Percentiles rank a stretch among this genome's conserved stretches.
Conservation (phyloP, 1,139 yeast genomes). For the Yamadazyma sp. region DNA sequence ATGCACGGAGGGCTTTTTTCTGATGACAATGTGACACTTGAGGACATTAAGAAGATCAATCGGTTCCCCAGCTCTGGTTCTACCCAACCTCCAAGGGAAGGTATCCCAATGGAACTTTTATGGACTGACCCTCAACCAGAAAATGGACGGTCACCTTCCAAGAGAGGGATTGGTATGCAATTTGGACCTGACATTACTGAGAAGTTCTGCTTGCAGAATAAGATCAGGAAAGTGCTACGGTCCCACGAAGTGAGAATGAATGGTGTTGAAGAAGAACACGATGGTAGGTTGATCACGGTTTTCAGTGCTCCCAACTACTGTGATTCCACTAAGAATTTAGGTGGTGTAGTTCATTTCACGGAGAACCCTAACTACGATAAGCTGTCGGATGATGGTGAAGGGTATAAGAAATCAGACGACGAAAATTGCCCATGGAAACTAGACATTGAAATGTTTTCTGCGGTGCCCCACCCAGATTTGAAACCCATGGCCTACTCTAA, state of each 20-base stretch:
- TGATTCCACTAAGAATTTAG: conserved; percentile 86
- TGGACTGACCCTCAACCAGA: conserved; percentile 95
- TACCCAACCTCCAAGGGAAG: conserved; percentile 86
- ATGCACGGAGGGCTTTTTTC: conserved; percentile 97
- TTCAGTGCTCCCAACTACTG: conserved; percentile 98
- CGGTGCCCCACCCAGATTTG: conserved; percentile 87
- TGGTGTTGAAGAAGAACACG: conserved; percentile 87
- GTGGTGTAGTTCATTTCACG: conserved; percentile 75
- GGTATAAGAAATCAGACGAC: conserved; percentile 50
- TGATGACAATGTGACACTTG: conserved; percentile 65
- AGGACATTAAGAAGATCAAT: conserved; percentile 71
- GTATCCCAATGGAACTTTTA: conserved; percentile 90
- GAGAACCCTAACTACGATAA: conserved; percentile 35
- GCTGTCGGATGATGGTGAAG: conserved; percentile 43
- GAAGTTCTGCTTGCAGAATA: conserved; percentile 68
- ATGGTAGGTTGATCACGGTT: conserved; percentile 83
- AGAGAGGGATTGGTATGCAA: conserved; percentile 93
- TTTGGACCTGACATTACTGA: conserved; percentile 96
- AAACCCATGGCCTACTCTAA: conserved; percentile 97
- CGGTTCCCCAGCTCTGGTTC: conserved; percentile 57
- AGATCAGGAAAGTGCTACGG: conserved; percentile 76
- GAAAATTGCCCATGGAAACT: conserved; percentile 49
- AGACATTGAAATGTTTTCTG: conserved; percentile 61
- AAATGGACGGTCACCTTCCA: conserved; percentile 81
- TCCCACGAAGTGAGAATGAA: conserved; percentile 94